Evolutionary conservation across 306 rosid species (phyloP), one percentile per base, ranked within the genome.

Genomic region (Citrullus mucosospermus): DNA sequence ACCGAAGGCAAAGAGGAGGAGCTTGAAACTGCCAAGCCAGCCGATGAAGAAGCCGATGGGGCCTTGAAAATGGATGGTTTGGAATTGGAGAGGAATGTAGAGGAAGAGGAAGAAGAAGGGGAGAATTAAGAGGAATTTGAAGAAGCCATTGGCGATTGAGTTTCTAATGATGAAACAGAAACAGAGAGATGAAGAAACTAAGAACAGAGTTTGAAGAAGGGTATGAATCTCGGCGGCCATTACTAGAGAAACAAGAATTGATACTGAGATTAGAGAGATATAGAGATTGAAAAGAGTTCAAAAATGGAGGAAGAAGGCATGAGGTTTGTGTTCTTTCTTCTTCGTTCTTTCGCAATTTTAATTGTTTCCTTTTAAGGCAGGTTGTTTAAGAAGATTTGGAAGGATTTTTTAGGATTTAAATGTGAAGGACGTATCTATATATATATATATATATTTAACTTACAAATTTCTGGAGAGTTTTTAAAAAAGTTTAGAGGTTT

Each of bases 11-110:
- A 87, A 85, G 78, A 87, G 87, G 78, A 87, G 80, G 41, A 88
- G 89, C 56, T 88, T 85, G 84, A 85, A 88, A 25, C 58, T 83
- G 28, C 77, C 86, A 4, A 85, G 86, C 89, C 91, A 88, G 5
- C 83, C 78, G 7, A 88, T 41, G 66, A 88, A 78, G 78, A 88
- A 85, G 20, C 85, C 71, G 14, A 82, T 3, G 2, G 68, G 9
- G 13, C 89, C 88, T 0, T 79, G 85, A 0, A 85, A 81, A 69
- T 77, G 76, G 34, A 85, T 18, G 81, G 90, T 78, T 30, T 80
- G 61, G 53, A 88, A 76, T 20, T n/a, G 68, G 41, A 88, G 86
- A 79, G 94, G 94, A 74, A 90, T 82, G 82, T 70, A 77, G 83
- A 85, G 66, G 83, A 80, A 83, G 81, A 85, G 58, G 34, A 14